Conservation (phyloP, 2,329 filamentous ascomycete genomes). For the Parastagonospora avenae region DNA sequence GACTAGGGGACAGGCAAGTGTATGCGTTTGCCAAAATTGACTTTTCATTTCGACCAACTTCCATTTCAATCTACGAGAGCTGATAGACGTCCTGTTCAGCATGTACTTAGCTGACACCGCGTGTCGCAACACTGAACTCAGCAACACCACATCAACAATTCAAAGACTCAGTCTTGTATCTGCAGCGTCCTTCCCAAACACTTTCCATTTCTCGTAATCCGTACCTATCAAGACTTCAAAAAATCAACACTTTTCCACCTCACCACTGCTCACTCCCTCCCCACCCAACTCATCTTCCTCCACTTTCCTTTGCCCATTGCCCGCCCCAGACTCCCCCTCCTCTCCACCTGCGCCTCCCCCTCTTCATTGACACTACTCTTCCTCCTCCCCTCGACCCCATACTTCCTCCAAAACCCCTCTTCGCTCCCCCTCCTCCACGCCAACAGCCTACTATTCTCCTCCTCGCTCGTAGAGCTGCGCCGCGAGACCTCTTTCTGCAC, state of each 20-base stretch:
- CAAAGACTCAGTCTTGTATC: background rate
- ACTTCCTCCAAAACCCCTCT: background rate
- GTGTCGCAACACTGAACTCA: no score
- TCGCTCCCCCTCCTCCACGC: background rate
- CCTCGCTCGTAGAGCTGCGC: background rate
- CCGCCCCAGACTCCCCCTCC: background rate
- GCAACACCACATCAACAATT: no score
- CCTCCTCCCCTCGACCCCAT: constrained; percentile 1
- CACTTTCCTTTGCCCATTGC: background rate
- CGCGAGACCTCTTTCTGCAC: background rate
- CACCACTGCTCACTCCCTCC: background rate
- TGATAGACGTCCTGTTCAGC: no score
- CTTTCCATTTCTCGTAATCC: background rate
- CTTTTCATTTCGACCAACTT: no score
- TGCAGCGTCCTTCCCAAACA: background rate
- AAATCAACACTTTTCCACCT: background rate
- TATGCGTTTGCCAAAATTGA: no score
- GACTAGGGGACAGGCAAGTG: no score
- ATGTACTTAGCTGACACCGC: no score
- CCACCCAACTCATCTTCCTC: constrained; percentile 4
- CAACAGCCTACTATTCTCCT: background rate
- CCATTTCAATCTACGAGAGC: no score
- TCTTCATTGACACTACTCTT: background rate
- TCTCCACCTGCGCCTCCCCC: background rate
- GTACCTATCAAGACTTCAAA: background rate